Percentiles rank a stretch among this genome's conserved stretches.
Conservation (phyloP, 495 filamentous ascomycete genomes). For the Hypoxylon rickii region DNA sequence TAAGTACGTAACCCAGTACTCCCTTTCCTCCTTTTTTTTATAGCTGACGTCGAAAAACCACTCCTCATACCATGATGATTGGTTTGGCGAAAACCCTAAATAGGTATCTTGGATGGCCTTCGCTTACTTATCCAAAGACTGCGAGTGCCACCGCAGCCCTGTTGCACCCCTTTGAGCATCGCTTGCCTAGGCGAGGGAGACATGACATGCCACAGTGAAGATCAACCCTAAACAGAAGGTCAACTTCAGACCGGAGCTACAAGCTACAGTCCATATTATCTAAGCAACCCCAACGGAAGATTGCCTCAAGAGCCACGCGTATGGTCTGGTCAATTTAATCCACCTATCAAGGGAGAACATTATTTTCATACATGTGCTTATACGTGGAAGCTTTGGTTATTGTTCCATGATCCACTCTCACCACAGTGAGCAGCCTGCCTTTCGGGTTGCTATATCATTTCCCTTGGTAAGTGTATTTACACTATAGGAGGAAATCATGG, state of each 20-base stretch:
- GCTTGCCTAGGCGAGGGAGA: background rate
- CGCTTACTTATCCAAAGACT: slow-evolving; percentile 22
- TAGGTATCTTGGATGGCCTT: slow-evolving; percentile 4
- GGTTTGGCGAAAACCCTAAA: too few species aligned
- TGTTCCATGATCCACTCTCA: background rate
- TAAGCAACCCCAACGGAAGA: slow-evolving; percentile 18
- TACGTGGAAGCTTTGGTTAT: background rate
- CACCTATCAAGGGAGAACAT: background rate
- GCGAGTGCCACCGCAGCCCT: background rate
- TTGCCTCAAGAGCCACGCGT: slow-evolving; percentile 4
- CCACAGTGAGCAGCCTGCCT: background rate
- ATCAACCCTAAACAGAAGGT: slow-evolving; percentile 17
- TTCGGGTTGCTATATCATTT: too few species aligned
- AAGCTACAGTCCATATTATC: slow-evolving; percentile 14
- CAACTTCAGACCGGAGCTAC: slow-evolving; percentile 12
- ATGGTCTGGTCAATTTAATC: slow-evolving; percentile 2
- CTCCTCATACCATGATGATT: too few species aligned
- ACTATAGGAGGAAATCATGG: too few species aligned
- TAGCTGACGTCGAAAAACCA: too few species aligned
- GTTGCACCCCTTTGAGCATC: slow-evolving; percentile 5
- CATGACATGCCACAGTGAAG: background rate
- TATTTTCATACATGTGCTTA: background rate
- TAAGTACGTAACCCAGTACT: too few species aligned
- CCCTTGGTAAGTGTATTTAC: too few species aligned
- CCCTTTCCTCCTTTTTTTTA: too few species aligned